A percentile compares a stretch with the other conserved stretches of the same genome.
Evolutionary conservation across 768 basidiomycete species (phyloP).

Genomic region (Sutorius australiensis): DNA sequence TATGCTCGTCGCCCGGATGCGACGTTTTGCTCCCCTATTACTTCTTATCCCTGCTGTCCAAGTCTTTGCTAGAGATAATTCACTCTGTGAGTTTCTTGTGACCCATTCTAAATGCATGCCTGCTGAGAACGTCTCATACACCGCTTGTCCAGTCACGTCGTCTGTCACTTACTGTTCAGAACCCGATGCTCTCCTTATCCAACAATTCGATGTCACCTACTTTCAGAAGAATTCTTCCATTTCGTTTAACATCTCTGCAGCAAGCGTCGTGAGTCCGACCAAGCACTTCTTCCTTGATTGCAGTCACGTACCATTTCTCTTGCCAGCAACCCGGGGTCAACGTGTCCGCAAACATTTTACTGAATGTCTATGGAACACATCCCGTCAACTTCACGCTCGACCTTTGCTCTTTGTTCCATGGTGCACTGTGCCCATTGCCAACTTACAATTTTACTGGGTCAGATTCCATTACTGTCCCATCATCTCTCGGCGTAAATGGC

Average conservation of each 20-base stretch:
- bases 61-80: constrained; percentile 48
- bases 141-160: constrained; percentile 58
- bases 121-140: constrained; percentile 2
- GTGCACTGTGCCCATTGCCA: constrained; percentile 79
- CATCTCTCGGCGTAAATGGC: constrained; percentile 50
- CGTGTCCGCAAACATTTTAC: constrained; percentile 75
- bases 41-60: constrained; percentile 37
- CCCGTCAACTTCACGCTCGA: constrained; percentile 83
- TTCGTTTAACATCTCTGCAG: constrained; percentile 81
- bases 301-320: constrained; percentile 13
- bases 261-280: constrained; percentile 66
- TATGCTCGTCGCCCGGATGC: constrained; percentile 81
- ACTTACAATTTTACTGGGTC: constrained; percentile 87
- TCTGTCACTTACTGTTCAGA: constrained; percentile 86
- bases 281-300: neutral
- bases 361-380: constrained; percentile 86
- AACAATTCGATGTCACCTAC: constrained; percentile 73
- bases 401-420: constrained; percentile 73
- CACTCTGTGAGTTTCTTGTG: constrained; percentile 51
- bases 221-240: constrained; percentile 69
- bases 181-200: constrained; percentile 73
- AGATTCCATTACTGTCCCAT: constrained; percentile 62
- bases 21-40: constrained; percentile 46
- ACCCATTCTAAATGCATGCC: neutral
- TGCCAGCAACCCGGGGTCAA: constrained; percentile 67